Percentiles rank a stretch among this genome's conserved stretches.
Evolutionary conservation across 129 eudicot genomes (phyloP).

Genomic region (Flaveria sonorensis): DNA sequence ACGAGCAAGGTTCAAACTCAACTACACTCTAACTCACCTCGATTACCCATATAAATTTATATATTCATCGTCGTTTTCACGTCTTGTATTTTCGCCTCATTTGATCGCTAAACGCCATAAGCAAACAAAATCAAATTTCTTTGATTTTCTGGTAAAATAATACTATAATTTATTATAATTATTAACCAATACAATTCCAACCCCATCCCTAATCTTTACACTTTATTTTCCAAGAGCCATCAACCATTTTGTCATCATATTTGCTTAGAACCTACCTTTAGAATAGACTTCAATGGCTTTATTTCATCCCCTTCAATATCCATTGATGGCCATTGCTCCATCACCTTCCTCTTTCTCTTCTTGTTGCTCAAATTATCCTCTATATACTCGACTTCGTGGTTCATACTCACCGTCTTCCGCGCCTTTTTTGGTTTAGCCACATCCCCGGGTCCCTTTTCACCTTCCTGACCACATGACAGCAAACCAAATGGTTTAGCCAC

Average conservation of each 20-base stretch:
- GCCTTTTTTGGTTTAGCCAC: conserved; percentile 28
- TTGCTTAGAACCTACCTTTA: conserved; percentile 48
- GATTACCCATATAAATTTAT: too few species aligned
- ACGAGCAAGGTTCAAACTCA: too few species aligned
- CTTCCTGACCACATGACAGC: background rate
- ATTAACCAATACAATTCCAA: background rate
- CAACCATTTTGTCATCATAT: conserved; percentile 8
- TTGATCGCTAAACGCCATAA: background rate
- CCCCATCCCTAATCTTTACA: conserved; percentile 16
- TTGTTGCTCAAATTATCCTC: conserved; percentile 36
- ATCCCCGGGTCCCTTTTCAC: conserved; percentile 12
- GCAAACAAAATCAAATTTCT: background rate
- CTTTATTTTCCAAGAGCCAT: conserved; percentile 18
- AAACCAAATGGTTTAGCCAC: conserved; percentile 17
- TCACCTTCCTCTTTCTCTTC: conserved; percentile 38
- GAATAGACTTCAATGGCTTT: conserved; percentile 60
- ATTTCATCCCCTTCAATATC: conserved; percentile 32
- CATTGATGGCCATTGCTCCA: conserved; percentile 42
- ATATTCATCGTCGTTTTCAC: too few species aligned
- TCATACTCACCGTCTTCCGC: conserved; percentile 56
- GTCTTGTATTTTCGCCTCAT: background rate
- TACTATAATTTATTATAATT: conserved; percentile 4
- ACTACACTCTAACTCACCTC: too few species aligned
- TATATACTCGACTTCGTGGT: conserved; percentile 45
- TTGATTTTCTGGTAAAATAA: background rate